Evolutionary conservation across 805 yeast genomes (phyloP), one percentile per base, ranked within the genome.

Genomic region (Zygotorulaspora sp.): DNA sequence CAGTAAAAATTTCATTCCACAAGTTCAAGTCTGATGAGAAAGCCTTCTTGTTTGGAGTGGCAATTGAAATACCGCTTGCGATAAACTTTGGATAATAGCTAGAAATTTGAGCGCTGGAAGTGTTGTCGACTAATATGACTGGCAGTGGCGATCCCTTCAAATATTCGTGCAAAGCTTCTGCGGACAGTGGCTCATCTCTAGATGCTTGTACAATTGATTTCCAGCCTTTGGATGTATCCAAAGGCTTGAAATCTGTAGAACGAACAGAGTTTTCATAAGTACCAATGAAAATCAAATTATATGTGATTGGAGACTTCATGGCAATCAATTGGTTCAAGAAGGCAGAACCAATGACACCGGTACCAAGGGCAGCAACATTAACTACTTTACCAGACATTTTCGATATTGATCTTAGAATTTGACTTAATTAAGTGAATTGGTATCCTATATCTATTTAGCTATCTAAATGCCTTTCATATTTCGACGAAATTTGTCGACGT

Each of bases 31-130:
- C 82, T 29, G 88, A 73, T 7, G 97, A 88, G 58, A 92, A 92
- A 0, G 95, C 99, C 72, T 92, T 92, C 67, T 92, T 92, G 74
- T 92, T 92, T 50, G 99, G 99, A 30, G 99, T 92, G 13, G 97
- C 98, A 53, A 92, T 78, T 30, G 96, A 87, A 48, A 92, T 79
- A 25, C 96, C 95, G 43, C 71, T 75, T 49, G 72, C 62, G 45
- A 90, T 70, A 54, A 92, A 79, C 26, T 69, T 62, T 30, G 95
- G 84, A 64, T 92, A 92, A 37, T 76, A 74, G 30, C 74, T 71
- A 31, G 97, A 95, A 50, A 90, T 67, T 5, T 73, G 59, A 47
- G 76, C 84, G 62, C 80, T 84, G 20, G 97, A 88, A 34, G 99
- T 92, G 74, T 92, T 92, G 66, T 92, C 99, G 28, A 92, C 83